A percentile compares a stretch with the other conserved stretches of the same genome.
Evolutionary conservation across 768 basidiomycete species (phyloP).

Genomic region (Boletus eberwhitei): DNA sequence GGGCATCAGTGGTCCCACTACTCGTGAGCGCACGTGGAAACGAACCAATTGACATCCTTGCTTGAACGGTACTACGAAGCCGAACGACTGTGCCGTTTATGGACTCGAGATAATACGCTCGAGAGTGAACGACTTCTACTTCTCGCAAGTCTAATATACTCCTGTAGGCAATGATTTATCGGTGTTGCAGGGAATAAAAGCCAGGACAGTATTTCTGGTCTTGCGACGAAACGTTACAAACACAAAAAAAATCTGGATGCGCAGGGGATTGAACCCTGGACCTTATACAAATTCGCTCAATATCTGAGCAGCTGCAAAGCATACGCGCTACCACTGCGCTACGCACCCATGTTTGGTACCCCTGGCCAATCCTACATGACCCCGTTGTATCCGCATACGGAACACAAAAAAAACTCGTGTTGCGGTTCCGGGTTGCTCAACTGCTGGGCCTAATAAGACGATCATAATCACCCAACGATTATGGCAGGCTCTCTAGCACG

Average conservation of each 20-base stretch:
- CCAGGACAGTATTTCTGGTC: no score
- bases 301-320: constrained; percentile 30
- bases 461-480: no score
- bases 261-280: constrained; percentile 43
- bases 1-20: not conserved
- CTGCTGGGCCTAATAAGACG: no score
- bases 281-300: constrained; percentile 32
- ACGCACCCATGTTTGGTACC: not conserved
- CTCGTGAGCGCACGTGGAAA: not conserved
- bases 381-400: not conserved
- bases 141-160: no score
- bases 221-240: no score
- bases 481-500: no score
- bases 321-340: constrained; percentile 39
- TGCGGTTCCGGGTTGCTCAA: no score
- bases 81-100: not conserved
- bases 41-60: not conserved
- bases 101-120: not conserved
- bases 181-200: no score
- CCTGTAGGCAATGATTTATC: no score
- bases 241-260: constrained; percentile 31
- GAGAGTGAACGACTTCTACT: not conserved
- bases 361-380: not conserved
- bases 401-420: no score
- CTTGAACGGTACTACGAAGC: not conserved